phyloP scores from a whole-genome alignment of 768 basidiomycete species.

The Boletales sp. region DNA sequence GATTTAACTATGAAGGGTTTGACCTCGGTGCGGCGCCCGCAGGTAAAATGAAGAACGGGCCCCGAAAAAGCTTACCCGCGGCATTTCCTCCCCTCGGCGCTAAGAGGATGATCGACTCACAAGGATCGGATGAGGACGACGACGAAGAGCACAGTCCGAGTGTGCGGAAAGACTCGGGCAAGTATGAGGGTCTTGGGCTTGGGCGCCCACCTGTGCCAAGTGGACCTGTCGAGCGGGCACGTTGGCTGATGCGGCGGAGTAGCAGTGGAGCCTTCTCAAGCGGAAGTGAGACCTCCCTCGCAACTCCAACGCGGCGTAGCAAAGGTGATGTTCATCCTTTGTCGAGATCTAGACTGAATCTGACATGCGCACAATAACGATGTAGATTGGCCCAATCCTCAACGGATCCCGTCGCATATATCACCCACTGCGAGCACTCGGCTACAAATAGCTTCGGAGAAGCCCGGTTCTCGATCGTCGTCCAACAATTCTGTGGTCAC shows the following conservation, averaged over 20 bases:
- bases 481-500: constrained; percentile 49
- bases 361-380: neutral
- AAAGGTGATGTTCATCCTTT: constrained; percentile 46
- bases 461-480: constrained; percentile 55
- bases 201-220: constrained; percentile 46
- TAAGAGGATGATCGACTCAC: constrained; percentile 26
- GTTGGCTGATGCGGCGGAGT: constrained; percentile 70
- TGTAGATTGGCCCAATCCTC: constrained; percentile 55
- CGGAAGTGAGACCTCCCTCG: constrained; percentile 60
- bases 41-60: constrained; percentile 45
- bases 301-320: constrained; percentile 59
- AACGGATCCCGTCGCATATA: constrained; percentile 44
- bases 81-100: constrained; percentile 50
- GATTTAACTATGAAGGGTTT: constrained; percentile 43
- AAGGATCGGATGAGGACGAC: constrained; percentile 58
- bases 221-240: constrained; percentile 40
- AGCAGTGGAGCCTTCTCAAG: constrained; percentile 82
- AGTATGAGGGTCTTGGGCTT: constrained; percentile 63
- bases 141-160: constrained; percentile 66
- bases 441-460: constrained; percentile 37
- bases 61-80: constrained; percentile 72
- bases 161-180: constrained; percentile 43
- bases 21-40: constrained; percentile 35
- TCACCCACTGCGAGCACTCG: constrained; percentile 44
- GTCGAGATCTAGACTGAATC: neutral